Evolutionary conservation across 306 rosid species (phyloP).

Genomic region (Medicago lupulina): DNA sequence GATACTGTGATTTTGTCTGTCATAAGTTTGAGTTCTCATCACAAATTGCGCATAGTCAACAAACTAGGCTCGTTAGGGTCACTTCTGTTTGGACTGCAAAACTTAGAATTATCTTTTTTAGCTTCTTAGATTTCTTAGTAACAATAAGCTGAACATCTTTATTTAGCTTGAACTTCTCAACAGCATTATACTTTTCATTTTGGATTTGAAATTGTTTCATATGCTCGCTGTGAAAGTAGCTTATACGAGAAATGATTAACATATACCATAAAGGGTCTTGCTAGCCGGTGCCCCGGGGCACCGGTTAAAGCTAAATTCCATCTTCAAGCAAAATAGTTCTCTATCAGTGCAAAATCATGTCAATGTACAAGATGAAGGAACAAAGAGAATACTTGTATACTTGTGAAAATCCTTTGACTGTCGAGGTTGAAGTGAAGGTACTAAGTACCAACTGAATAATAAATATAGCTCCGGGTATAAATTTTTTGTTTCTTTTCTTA

Average conservation of each 20-base stretch:
- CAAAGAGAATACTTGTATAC: too few species aligned
- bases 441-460: too few species aligned
- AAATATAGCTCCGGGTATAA: too few species aligned
- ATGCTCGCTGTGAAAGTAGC: not conserved
- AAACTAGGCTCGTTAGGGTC: conserved; percentile 23
- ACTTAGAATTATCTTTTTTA: not conserved
- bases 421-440: too few species aligned
- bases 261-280: not conserved
- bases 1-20: conserved; percentile 43
- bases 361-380: too few species aligned
- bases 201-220: conserved; percentile 24
- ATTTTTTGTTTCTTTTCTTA: too few species aligned
- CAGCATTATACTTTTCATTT: not conserved
- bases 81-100: conserved; percentile 23
- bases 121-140: not conserved
- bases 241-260: conserved; percentile 7
- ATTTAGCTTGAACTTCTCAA: not conserved
- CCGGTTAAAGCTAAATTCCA: too few species aligned
- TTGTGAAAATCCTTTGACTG: too few species aligned
- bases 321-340: too few species aligned
- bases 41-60: conserved; percentile 40
- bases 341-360: too few species aligned
- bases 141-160: not conserved
- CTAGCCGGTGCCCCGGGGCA: too few species aligned
- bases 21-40: conserved; percentile 39